These are phyloP conservation scores for Plasmodium adleri DNA, from an alignment of 169 alveolate genomes.

Conservation along the genomic window DNA sequence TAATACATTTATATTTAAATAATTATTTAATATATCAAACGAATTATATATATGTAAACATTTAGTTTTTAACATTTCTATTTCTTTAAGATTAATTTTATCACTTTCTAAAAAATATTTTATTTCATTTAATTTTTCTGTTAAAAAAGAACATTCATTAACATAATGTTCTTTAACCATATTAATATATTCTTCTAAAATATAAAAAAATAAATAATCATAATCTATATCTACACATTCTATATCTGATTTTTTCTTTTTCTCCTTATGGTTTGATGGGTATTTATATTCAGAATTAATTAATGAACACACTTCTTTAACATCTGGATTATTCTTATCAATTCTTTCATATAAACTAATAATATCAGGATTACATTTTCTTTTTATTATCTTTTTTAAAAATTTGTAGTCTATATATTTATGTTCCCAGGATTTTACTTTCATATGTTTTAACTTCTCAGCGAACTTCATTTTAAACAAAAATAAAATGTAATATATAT, in stretches of 20 bases:
- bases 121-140: constrained; percentile 74
- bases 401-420: constrained; percentile 71
- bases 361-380: constrained; percentile 40
- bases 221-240: constrained; percentile 71
- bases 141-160: constrained; percentile 79
- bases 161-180: constrained; percentile 79
- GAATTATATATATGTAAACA: constrained; percentile 86
- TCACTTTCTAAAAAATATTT: constrained; percentile 75
- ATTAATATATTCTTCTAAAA: constrained; percentile 81
- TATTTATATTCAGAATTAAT: constrained; percentile 22
- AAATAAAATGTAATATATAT: neutral
- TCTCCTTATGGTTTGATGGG: constrained; percentile 16
- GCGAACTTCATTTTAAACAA: constrained; percentile 78
- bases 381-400: constrained; percentile 37
- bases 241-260: constrained; percentile 21
- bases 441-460: constrained; percentile 74
- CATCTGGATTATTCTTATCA: constrained; percentile 36
- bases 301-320: constrained; percentile 47
- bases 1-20: constrained; percentile 84
- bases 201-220: constrained; percentile 73
- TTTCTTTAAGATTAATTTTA: constrained; percentile 77
- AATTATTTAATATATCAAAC: constrained; percentile 87
- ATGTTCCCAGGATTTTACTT: constrained; percentile 78
- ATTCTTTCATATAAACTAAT: constrained; percentile 23
- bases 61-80: constrained; percentile 80